Evolutionary conservation across 164 flowering plant species (phyloP), one percentile per base, ranked within the genome.

Genomic region (Magnolia sinica): DNA sequence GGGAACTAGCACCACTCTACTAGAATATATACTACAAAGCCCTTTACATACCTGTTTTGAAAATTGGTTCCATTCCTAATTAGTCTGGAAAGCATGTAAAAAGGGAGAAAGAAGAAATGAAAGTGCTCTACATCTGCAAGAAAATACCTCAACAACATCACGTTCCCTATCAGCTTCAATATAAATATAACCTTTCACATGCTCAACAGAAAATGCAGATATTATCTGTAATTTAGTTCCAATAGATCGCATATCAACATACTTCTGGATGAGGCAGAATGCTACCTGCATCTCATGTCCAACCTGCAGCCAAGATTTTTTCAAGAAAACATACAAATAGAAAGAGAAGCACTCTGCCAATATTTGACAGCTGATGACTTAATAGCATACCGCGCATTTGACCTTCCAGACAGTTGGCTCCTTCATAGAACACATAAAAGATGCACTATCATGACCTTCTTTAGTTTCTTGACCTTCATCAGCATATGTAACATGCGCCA

Each of bases 191-290:
- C 99, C 98, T 79, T 93, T 95, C 10, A 87, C 65, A 80, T 89
- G 92, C 63, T 95, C 98, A 75, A 87, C 77, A 58, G 94, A 76
- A 87, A 92, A 91, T 27, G 91, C 98, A 80, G 99, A 91, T 31
- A 87, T 83, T 74, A 91, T 87, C 80, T 88, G 86, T 76, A 95
- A 79, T 64, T 89, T 90, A 72, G 81, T 86, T 70, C 92, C 92
- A 70, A 92, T 68, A 7, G 83, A 66, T 70, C 79, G 78, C 84
- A 91, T 73, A 69, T 92, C 94, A 58, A 84, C 89, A 86, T 75
- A 93, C 83, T 95, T 95, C 84, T 95, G 98, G 88, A 96, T 94
- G 19, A 96, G 89, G 80, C 98, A 96, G 82, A 91, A 88, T 51
- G 87, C 93, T 51, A 90, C 81, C 78, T 85, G 84, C 79, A 87